Base-by-base conservation (phyloP, 2,329 filamentous ascomycete species). In the Aspergillus versicolor region DNA sequence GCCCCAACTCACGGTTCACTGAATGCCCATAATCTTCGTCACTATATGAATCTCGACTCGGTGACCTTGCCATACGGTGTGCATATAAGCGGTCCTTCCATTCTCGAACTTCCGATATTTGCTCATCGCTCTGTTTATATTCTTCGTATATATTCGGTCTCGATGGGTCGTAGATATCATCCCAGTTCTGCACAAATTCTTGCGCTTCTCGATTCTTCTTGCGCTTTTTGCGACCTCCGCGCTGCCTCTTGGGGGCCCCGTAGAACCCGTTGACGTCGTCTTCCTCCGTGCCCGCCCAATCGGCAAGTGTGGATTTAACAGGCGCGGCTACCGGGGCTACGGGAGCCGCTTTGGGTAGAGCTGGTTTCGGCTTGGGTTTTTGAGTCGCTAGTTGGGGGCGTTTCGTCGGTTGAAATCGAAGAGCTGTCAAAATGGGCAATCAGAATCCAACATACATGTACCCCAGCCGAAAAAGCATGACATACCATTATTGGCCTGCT, bases 391-490 rank as follows among this genome's bases (percentile, higher is more conserved):
- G 65, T 67, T 91, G 86, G 22, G 90, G 90, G 60, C 90, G 85
- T 68, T 90, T 90, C 63, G 92, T 92, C 51, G 91, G 91, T 73
- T 95, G 91, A 78, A 96, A 96, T 73, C 89, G 88, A 61, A 95
- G 81, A 68, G 89, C 56, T 52, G 17, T 40, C 68, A 74, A 75
- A 22, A 32, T 84, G 76, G 85, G 82, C 74, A 76, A 70, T 65
- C 66, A 70, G 61, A 64, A 61, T 64, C 54, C 24, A 30, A 15
- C 9, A 7, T 15, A 5, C 19, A 43, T 50, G 15, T 21, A 13
- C 50, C 32, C 54, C 52, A 37, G 32, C 67, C 61, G 67, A 65
- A 54, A 61, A 37, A 63, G 24, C 6, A 47, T 9, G 5, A 73
- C 77, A 75, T 87, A 88, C 85, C 85, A 77, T 85, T 77, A 78